These are phyloP conservation scores for Cladosporium sp. DNA, from an alignment of 2,329 filamentous ascomycete genomes.

Conservation along the genomic window DNA sequence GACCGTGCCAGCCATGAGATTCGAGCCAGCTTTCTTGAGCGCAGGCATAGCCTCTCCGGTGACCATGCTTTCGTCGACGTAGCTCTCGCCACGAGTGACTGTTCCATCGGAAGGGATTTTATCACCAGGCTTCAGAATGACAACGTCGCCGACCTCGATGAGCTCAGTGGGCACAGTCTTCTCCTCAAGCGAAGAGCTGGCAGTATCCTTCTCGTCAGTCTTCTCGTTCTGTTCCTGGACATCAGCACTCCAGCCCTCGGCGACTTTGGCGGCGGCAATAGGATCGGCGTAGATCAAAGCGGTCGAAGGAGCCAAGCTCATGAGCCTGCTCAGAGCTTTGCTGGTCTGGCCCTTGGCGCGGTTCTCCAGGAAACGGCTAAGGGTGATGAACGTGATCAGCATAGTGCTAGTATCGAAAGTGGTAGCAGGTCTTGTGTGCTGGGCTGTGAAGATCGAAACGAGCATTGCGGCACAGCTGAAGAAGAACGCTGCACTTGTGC, in stretches of 20 bases:
- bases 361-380: slow-evolving; percentile 91
- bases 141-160: slow-evolving; percentile 88
- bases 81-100: slow-evolving; percentile 84
- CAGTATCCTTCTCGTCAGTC: slow-evolving; percentile 32
- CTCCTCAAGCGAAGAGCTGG: slow-evolving; percentile 69
- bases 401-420: slow-evolving; percentile 98
- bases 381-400: slow-evolving; percentile 91
- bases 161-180: slow-evolving; percentile 88
- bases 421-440: slow-evolving; percentile 76
- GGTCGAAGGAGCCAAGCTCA: slow-evolving; percentile 95
- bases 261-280: slow-evolving; percentile 85
- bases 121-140: slow-evolving; percentile 88
- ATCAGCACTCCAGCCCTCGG: slow-evolving; percentile 64
- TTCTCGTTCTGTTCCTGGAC: slow-evolving; percentile 43
- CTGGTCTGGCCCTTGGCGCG: slow-evolving; percentile 94
- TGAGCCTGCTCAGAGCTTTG: slow-evolving; percentile 84
- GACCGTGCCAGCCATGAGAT: slow-evolving; percentile 88
- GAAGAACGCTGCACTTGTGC: slow-evolving; percentile 92
- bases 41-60: slow-evolving; percentile 96
- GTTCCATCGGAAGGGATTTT: slow-evolving; percentile 93
- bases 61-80: slow-evolving; percentile 97
- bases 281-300: slow-evolving; percentile 94
- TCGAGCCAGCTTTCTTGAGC: slow-evolving; percentile 74
- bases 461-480: slow-evolving; percentile 85
- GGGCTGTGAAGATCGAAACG: slow-evolving; percentile 69